A percentile compares a stretch with the other conserved stretches of the same genome.
Evolutionary conservation across 2,329 filamentous ascomycete genomes (phyloP).

Genomic region (Colletotrichum salicis): DNA sequence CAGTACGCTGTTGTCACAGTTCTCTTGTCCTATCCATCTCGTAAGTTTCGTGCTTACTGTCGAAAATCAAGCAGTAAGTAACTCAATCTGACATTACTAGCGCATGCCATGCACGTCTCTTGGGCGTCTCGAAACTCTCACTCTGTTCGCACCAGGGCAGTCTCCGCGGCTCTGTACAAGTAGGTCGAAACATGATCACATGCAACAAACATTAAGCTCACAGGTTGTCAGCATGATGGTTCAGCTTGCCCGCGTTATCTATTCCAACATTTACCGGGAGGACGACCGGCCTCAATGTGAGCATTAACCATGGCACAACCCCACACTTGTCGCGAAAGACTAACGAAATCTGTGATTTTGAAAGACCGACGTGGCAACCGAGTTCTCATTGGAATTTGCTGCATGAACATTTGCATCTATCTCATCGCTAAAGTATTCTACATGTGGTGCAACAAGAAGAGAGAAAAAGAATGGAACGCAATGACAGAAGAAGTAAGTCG

Average conservation of each 20-base stretch:
- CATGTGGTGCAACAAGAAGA: slow-evolving; percentile 56
- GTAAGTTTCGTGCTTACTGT: slow-evolving; percentile 26
- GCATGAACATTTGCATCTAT: slow-evolving; percentile 47
- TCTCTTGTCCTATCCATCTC: slow-evolving; percentile 46
- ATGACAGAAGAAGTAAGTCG: slow-evolving; percentile 53
- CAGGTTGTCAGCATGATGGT: slow-evolving; percentile 50
- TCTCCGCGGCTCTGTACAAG: slow-evolving; percentile 73
- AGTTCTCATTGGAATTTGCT: slow-evolving; percentile 39
- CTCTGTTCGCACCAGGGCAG: slow-evolving; percentile 68
- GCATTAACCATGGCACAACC: neutral
- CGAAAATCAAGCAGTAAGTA: slow-evolving; percentile 43
- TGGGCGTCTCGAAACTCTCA: slow-evolving; percentile 69
- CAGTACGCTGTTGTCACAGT: slow-evolving; percentile 45
- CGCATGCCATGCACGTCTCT: slow-evolving; percentile 59
- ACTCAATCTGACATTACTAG: slow-evolving; percentile 35
- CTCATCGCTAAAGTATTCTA: slow-evolving; percentile 64
- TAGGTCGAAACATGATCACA: neutral
- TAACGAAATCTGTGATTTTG: neutral
- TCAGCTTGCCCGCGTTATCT: slow-evolving; percentile 57
- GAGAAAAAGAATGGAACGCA: slow-evolving; percentile 58
- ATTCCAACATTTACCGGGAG: slow-evolving; percentile 58
- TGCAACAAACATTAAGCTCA: slow-evolving; percentile 36
- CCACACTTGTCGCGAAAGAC: accelerated
- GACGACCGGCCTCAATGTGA: slow-evolving; percentile 54
- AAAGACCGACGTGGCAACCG: slow-evolving; percentile 33